A percentile compares a stretch with the other conserved stretches of the same genome.
Evolutionary conservation across 208 protist genomes (phyloP).

Genomic region (Blechomonas ayalai): DNA sequence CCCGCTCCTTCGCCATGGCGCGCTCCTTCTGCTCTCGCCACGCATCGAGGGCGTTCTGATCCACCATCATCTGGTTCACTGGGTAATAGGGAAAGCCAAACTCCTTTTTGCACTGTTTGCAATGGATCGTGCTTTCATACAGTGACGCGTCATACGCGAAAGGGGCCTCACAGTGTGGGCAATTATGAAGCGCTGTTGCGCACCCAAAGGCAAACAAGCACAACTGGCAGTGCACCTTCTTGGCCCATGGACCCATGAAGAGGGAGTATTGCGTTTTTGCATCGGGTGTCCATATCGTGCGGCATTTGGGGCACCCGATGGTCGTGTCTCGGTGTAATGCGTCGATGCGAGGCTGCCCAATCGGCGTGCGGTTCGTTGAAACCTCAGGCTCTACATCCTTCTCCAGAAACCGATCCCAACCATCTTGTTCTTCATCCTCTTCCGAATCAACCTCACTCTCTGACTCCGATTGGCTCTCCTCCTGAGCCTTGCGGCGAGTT

Average conservation of each 20-base stretch:
- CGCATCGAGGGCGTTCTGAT: slow-evolving; percentile 47
- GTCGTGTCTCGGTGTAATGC: slow-evolving; percentile 39
- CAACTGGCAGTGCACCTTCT: slow-evolving; percentile 80
- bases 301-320: slow-evolving; percentile 70
- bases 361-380: slow-evolving; percentile 63
- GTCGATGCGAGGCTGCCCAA: slow-evolving; percentile 41
- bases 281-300: slow-evolving; percentile 64
- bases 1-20: slow-evolving; percentile 9
- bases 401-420: neutral
- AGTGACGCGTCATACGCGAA: slow-evolving; percentile 79
- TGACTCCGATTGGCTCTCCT: too few relatives aligned
- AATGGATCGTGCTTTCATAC: slow-evolving; percentile 57
- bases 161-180: slow-evolving; percentile 57
- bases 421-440: slow-evolving; percentile 5
- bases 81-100: slow-evolving; percentile 85
- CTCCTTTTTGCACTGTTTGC: slow-evolving; percentile 36
- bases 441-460: too few relatives aligned
- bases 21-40: slow-evolving; percentile 47
- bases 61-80: slow-evolving; percentile 63
- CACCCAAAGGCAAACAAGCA: slow-evolving; percentile 77
- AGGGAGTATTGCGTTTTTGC: slow-evolving; percentile 73
- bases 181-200: slow-evolving; percentile 68
- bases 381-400: slow-evolving; percentile 27
- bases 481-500: neutral
- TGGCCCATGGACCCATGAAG: slow-evolving; percentile 78